Evolutionary conservation across 176 grass and related monocot species (phyloP).

Genomic region (Saccharum spontaneum): DNA sequence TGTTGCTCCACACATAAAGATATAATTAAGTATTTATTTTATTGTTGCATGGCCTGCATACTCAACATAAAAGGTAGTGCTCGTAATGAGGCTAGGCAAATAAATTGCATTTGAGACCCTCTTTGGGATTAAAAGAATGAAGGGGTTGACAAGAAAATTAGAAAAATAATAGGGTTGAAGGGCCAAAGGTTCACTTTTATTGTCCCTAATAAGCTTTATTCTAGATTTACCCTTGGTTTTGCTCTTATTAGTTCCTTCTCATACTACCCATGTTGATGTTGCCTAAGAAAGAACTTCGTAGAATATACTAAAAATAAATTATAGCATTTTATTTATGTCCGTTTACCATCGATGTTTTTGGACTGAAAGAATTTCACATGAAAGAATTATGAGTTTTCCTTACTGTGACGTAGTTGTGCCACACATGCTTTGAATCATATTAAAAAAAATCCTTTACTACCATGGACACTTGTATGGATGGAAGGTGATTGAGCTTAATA

Average conservation of each 20-base stretch:
- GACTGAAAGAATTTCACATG: background rate
- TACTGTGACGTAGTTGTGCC: background rate
- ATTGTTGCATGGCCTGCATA: background rate
- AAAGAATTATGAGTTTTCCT: background rate
- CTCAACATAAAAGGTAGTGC: background rate
- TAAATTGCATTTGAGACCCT: background rate
- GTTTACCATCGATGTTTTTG: background rate
- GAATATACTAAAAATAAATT: background rate
- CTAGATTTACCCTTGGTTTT: background rate
- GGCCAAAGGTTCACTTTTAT: background rate
- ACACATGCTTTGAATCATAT: background rate
- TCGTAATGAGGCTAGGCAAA: background rate
- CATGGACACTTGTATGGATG: background rate
- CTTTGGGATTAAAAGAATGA: background rate
- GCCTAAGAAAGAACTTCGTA: background rate
- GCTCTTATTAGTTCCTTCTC: background rate
- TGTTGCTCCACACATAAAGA: background rate
- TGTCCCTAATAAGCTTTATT: background rate
- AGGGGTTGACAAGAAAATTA: background rate
- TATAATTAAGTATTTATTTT: background rate
- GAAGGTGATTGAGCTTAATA: background rate
- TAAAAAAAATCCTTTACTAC: background rate
- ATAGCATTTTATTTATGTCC: background rate
- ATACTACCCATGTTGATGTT: background rate
- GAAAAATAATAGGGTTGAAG: background rate